These are phyloP conservation scores for Durotheca rogersii DNA, from an alignment of 495 filamentous ascomycete genomes.

Conservation along the genomic window DNA sequence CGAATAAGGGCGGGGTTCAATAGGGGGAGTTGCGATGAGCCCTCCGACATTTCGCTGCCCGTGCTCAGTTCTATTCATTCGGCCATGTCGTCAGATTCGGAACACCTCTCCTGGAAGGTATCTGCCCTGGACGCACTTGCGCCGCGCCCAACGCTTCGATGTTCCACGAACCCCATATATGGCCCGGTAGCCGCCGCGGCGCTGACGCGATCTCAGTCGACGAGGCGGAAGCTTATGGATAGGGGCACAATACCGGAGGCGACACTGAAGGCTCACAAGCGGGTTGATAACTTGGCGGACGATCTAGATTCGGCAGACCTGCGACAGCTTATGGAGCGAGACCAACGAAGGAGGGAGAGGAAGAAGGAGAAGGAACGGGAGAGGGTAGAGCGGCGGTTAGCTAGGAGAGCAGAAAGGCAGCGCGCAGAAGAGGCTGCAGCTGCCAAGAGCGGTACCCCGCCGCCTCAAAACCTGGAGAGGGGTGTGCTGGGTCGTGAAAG, in stretches of 20 bases:
- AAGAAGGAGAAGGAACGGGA: conserved; percentile 72
- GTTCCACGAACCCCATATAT: conserved; percentile 62
- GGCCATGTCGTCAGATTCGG: conserved; percentile 67
- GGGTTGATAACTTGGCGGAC: conserved; percentile 79
- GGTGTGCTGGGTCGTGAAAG: conserved; percentile 55
- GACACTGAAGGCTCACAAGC: conserved; percentile 63
- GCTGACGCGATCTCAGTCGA: conserved; percentile 42
- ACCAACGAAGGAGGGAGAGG: conserved; percentile 72
- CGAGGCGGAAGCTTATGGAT: conserved; percentile 45
- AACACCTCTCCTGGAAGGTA: conserved; percentile 71
- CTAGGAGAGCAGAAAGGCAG: conserved; percentile 70
- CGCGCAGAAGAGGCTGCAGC: conserved; percentile 43
- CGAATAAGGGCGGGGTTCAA: conserved; percentile 56
- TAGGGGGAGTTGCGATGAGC: conserved; percentile 59
- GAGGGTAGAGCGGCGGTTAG: conserved; percentile 64
- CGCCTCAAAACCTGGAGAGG: conserved; percentile 55
- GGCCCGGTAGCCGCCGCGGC: conserved; percentile 23
- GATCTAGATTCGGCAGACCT: conserved; percentile 76
- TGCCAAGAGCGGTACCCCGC: conserved; percentile 44
- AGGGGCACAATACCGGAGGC: conserved; percentile 61
- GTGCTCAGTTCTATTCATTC: conserved; percentile 71
- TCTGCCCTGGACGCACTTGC: conserved; percentile 71
- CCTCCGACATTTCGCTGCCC: conserved; percentile 69
- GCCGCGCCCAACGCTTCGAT: conserved; percentile 76
- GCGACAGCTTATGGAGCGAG: conserved; percentile 80